These are phyloP conservation scores for Lactarius hatsudake DNA, from an alignment of 768 basidiomycete genomes.

Conservation along the genomic window DNA sequence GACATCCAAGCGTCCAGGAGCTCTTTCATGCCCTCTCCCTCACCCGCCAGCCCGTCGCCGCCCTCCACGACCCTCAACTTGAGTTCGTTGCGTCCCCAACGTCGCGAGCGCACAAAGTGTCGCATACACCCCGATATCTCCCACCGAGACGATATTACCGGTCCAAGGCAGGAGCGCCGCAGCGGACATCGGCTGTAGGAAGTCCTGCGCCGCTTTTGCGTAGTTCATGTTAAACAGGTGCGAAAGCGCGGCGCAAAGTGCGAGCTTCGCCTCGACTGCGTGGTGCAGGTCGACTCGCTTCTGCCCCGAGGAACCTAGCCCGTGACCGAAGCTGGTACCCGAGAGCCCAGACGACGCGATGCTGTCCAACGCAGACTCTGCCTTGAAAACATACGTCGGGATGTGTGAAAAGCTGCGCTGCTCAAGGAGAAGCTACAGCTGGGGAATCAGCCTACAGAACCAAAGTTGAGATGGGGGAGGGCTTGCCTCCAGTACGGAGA, in stretches of 20 bases:
- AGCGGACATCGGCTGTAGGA: conserved; percentile 63
- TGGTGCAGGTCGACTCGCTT: conserved; percentile 51
- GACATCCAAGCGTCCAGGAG: conserved; percentile 82
- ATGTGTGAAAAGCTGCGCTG: conserved; percentile 84
- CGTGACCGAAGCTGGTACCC: conserved; percentile 26
- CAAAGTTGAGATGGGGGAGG: background rate
- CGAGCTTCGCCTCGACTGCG: conserved; percentile 72
- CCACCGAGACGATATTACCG: conserved; percentile 75
- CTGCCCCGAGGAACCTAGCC: conserved; percentile 30
- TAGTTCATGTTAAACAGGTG: conserved; percentile 69
- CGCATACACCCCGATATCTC: conserved; percentile 86
- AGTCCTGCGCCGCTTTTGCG: conserved; percentile 74
- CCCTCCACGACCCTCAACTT: conserved; percentile 59
- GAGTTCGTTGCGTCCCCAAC: conserved; percentile 65
- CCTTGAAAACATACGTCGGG: conserved; percentile 92
- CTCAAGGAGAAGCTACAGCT: conserved; percentile 71
- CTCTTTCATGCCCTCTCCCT: conserved; percentile 49
- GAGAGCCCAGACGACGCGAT: conserved; percentile 35
- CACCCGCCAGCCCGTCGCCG: conserved; percentile 21
- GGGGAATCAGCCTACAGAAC: background rate
- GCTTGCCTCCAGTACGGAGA: conserved; percentile 73
- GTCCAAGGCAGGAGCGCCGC: conserved; percentile 77
- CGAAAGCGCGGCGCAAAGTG: conserved; percentile 76
- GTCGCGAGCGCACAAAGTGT: conserved; percentile 82
- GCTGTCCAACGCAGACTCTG: conserved; percentile 86